Percentiles rank a stretch among this genome's conserved stretches.
phyloP scores from a whole-genome alignment of 805 yeast genomes.

The Tetrapisispora taiwanensis region DNA sequence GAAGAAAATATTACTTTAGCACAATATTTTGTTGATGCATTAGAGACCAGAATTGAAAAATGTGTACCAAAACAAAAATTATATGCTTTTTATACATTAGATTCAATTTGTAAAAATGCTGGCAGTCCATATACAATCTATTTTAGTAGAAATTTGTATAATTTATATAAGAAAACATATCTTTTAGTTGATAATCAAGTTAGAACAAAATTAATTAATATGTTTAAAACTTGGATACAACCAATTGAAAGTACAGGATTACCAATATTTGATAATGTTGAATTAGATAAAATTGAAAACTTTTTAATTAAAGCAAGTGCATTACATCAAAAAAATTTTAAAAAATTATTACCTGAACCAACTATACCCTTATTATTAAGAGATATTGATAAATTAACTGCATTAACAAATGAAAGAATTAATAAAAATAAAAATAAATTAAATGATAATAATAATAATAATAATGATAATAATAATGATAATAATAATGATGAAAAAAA shows the following conservation, averaged over 20 bases:
- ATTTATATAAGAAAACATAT: constrained; percentile 65
- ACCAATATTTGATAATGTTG: constrained; percentile 63
- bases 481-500: constrained; percentile 13
- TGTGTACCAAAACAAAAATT: constrained; percentile 79
- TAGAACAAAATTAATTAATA: constrained; percentile 59
- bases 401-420: constrained; percentile 28
- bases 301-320: constrained; percentile 58
- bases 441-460: constrained; percentile 13
- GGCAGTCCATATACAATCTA: constrained; percentile 83
- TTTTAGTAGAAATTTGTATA: constrained; percentile 55
- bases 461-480: not conserved
- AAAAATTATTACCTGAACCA: constrained; percentile 24
- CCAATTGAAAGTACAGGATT: constrained; percentile 36
- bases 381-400: constrained; percentile 29
- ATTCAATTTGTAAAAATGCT: constrained; percentile 82
- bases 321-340: constrained; percentile 29
- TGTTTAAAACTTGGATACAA: constrained; percentile 82
- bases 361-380: constrained; percentile 25
- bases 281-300: constrained; percentile 60
- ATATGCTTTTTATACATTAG: constrained; percentile 73
- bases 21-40: constrained; percentile 61
- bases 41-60: constrained; percentile 62
- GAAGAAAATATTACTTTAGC: constrained; percentile 75
- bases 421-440: constrained; percentile 15
- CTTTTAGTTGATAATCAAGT: constrained; percentile 68